These are phyloP conservation scores for Teratosphaeria zuluensis DNA, from an alignment of 2,329 filamentous ascomycete species.

Conservation along the genomic window DNA sequence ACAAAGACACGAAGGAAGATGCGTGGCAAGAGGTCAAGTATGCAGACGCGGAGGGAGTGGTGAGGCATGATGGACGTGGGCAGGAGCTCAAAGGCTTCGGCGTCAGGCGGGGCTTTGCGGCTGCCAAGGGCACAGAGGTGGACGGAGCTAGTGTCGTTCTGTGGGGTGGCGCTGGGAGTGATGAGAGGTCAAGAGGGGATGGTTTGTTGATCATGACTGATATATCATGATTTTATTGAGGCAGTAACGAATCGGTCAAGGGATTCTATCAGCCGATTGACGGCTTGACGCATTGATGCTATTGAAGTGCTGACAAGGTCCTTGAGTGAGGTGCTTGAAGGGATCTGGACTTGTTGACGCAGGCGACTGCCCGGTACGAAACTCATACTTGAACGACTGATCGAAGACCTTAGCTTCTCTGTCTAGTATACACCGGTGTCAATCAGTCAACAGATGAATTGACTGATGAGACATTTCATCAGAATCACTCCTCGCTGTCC, in stretches of 20 bases:
- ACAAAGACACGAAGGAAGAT: slow-evolving; percentile 37
- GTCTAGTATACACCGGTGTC: too few species aligned
- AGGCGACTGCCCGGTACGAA: too few species aligned
- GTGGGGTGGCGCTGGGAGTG: slow-evolving; percentile 43
- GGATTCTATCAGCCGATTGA: too few species aligned
- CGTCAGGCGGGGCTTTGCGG: slow-evolving; percentile 30
- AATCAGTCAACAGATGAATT: too few species aligned
- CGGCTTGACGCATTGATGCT: too few species aligned
- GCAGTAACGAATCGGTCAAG: not conserved
- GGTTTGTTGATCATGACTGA: slow-evolving; percentile 34
- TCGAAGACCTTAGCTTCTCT: too few species aligned
- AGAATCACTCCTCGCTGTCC: too few species aligned
- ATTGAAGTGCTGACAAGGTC: too few species aligned
- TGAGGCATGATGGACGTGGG: slow-evolving; percentile 26
- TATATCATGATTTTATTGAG: not conserved
- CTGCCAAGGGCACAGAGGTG: slow-evolving; percentile 33
- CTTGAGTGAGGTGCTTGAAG: too few species aligned
- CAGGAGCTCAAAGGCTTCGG: slow-evolving; percentile 27
- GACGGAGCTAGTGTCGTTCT: slow-evolving; percentile 40
- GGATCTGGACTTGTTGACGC: too few species aligned
- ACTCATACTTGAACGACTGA: too few species aligned
- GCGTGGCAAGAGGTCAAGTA: slow-evolving; percentile 45
- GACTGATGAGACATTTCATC: too few species aligned
- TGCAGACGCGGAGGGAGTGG: slow-evolving; percentile 31
- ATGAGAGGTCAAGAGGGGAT: slow-evolving; percentile 32